These are phyloP conservation scores for Fusarium pilosicola DNA, from an alignment of 2,329 filamentous ascomycete genomes.

Conservation along the genomic window DNA sequence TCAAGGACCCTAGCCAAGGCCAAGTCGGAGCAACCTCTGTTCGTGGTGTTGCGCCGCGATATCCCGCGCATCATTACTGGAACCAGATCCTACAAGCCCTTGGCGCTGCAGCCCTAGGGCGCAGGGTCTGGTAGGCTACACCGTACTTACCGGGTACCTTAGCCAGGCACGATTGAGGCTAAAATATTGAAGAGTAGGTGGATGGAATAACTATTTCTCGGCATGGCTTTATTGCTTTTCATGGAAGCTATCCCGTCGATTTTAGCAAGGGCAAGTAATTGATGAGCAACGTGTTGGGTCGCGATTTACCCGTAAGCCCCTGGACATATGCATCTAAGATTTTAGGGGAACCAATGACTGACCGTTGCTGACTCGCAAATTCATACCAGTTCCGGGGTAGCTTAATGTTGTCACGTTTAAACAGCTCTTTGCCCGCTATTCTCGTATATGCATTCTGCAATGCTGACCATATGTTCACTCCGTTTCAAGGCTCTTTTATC, in stretches of 20 bases:
- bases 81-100: background rate
- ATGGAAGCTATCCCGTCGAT: accelerated
- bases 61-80: background rate
- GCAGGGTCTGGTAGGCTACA: background rate
- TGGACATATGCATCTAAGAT: background rate
- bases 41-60: background rate
- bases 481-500: background rate
- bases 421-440: no score
- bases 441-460: no score
- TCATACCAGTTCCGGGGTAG: no score
- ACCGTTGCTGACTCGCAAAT: accelerated
- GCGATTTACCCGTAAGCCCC: background rate
- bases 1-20: background rate
- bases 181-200: background rate
- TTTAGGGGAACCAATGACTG: background rate
- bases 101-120: background rate
- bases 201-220: background rate
- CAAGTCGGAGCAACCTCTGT: background rate
- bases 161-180: background rate
- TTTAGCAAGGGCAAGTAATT: accelerated
- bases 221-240: background rate
- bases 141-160: background rate
- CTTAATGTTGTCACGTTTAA: no score
- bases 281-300: background rate
- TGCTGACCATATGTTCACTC: background rate